Percentiles rank a stretch among this genome's conserved stretches.
Conservation (phyloP, 768 basidiomycete species). For the Lanmaoa pseudosensibilis region DNA sequence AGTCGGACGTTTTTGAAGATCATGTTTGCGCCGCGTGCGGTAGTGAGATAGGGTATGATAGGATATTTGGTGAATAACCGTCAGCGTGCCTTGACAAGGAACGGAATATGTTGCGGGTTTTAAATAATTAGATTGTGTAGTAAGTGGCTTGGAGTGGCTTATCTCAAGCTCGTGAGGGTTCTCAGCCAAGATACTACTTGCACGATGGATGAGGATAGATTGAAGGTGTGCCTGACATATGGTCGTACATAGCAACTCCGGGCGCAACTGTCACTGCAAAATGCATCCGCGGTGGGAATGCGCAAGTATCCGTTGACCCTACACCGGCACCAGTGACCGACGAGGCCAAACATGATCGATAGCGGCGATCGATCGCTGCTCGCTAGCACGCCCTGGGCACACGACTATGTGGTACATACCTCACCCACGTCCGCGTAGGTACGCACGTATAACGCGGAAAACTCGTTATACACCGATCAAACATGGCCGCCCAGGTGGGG, state of each 20-base stretch:
- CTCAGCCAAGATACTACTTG: not conserved
- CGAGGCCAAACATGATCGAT: not conserved
- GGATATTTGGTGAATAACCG: not conserved
- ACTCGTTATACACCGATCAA: not conserved
- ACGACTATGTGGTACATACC: not conserved
- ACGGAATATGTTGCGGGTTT: not conserved
- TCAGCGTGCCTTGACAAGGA: not conserved
- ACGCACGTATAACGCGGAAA: not conserved
- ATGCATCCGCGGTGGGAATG: not conserved
- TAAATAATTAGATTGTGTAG: not conserved
- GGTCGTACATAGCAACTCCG: not conserved
- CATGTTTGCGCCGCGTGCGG: not conserved
- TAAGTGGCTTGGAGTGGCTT: not conserved
- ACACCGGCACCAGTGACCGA: no score
- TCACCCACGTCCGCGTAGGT: not conserved
- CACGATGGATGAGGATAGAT: not conserved
- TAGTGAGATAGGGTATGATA: not conserved
- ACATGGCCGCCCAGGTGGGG: not conserved
- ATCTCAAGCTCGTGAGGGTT: not conserved
- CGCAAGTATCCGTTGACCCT: not conserved
- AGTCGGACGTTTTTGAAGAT: constrained; percentile 6
- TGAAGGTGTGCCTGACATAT: not conserved
- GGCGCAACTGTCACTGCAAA: no score
- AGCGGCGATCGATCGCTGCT: not conserved
- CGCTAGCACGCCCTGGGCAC: not conserved